Percentiles rank a stretch among this genome's conserved stretches.
Conservation (phyloP, 2,329 filamentous ascomycete genomes). For the Neofusicoccum parvum region DNA sequence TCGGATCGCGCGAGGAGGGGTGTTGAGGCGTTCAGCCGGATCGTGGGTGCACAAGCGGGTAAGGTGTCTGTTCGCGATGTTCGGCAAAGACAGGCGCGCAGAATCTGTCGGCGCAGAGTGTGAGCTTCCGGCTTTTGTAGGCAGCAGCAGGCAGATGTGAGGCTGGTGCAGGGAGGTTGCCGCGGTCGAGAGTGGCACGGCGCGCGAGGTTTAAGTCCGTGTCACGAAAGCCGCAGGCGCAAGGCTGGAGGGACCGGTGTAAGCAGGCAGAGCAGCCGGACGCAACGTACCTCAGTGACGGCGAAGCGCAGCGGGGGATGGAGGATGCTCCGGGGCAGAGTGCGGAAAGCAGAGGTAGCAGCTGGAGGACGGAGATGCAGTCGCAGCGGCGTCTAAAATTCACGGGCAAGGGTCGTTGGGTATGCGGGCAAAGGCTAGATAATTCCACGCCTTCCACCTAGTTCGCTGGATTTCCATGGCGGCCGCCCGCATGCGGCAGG, state of each 20-base stretch:
- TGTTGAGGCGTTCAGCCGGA: slow-evolving; percentile 5
- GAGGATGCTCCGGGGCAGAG: background rate
- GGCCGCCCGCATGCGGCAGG: slow-evolving; percentile 5
- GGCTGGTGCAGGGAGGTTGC: background rate
- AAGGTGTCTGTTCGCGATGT: background rate
- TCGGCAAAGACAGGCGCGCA: background rate
- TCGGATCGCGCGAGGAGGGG: slow-evolving; percentile 10
- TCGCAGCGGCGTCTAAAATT: slow-evolving; percentile 16
- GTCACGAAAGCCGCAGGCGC: slow-evolving; percentile 1
- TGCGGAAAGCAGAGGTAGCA: background rate
- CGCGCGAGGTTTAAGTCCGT: slow-evolving; percentile 10
- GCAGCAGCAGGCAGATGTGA: background rate
- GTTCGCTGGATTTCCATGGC: slow-evolving; percentile 17
- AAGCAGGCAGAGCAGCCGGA: slow-evolving; percentile 2
- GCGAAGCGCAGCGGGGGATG: background rate
- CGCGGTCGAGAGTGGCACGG: slow-evolving; percentile 6
- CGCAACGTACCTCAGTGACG: slow-evolving; percentile 5
- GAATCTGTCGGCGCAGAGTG: background rate
- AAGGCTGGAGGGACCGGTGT: background rate
- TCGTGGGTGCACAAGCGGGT: background rate
- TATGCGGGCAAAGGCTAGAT: slow-evolving; percentile 17
- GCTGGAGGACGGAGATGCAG: slow-evolving; percentile 2
- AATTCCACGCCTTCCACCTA: slow-evolving; percentile 14
- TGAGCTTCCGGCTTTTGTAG: background rate
- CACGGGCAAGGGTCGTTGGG: slow-evolving; percentile 15